Evolutionary conservation across 176 grass and related monocot species (phyloP), one percentile per base, ranked within the genome.

Genomic region (Sorghum bicolor): DNA sequence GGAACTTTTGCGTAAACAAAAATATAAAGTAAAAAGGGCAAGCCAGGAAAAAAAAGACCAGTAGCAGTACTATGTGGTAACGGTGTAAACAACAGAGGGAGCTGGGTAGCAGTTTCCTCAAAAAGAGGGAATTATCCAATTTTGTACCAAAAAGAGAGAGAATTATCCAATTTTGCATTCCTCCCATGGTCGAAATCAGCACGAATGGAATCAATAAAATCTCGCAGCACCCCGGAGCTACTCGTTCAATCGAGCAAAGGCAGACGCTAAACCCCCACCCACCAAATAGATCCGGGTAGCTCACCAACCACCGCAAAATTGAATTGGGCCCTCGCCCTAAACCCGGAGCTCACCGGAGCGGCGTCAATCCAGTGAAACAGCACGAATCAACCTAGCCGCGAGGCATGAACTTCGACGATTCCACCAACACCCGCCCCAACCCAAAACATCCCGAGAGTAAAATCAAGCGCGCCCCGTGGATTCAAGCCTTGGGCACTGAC

Each of bases 401-500:
- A 15, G 66, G 79, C 33, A 45, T 2, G n/a, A 52, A 78, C 29
- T 8, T 8, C 32, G 65, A 55, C 31, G 31, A 53, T 16, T 12
- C 34, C 22, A 20, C 12, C 43, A 20, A 20, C 61, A 8, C 47
- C 32, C 38, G 8, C 0, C 19, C 67, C 17, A 37, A 30, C 15
- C 24, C 26, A 72, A 64, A 62, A 16, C 72, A 44, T 19, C 25
- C 3, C 2, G 0, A 4, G 33, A 10, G 0, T 5, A 31, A 30
- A 31, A 31, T 14, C 50, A 25, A 47, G 16, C 70, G 60, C 29
- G 60, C 24, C 0, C 12, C 39, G 32, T 29, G 4, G 58, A 72
- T 33, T 67, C 33, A 36, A 58, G 28, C 0, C 16, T 6, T 24
- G 0, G 39, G 5, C 69, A 84, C 89, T 80, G 9, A 91, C 89